A percentile compares a stretch with the other conserved stretches of the same genome.
These are phyloP conservation scores for Selaginella tamariscina DNA, from an alignment of 75 land plant species.

Conservation along the genomic window DNA sequence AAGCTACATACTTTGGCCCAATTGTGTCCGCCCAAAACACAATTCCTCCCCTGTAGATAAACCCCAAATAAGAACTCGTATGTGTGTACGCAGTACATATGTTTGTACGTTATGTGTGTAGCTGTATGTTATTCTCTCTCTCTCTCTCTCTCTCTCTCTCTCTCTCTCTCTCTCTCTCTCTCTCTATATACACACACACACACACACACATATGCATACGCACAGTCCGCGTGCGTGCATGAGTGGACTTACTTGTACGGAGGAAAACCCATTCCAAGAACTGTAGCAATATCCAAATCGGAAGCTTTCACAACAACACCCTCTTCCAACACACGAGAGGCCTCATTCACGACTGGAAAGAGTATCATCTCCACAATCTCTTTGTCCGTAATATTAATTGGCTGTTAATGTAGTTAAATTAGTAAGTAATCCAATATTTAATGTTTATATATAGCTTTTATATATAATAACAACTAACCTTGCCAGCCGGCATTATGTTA, in stretches of 20 bases:
- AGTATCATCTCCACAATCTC: conserved; percentile 91
- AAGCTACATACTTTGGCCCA: conserved; percentile 24
- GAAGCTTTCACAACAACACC: conserved; percentile 75
- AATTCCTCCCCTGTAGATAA: conserved; percentile 30
- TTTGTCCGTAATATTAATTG: conserved; percentile 42
- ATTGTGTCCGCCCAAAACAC: conserved; percentile 36
- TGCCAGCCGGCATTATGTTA: conserved; percentile 38
- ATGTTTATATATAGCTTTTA: background rate
- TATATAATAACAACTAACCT: conserved; percentile 25
- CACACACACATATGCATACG: background rate
- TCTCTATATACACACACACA: too few species aligned
- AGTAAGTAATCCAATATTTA: background rate
- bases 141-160: background rate
- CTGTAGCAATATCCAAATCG: conserved; percentile 59
- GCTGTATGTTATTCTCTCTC: background rate
- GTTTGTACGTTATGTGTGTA: background rate
- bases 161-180: background rate
- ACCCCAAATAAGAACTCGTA: background rate
- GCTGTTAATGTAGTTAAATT: conserved; percentile 25
- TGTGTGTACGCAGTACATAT: background rate
- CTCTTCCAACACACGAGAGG: conserved; percentile 73
- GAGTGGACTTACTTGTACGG: conserved; percentile 51
- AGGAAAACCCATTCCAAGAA: conserved; percentile 93
- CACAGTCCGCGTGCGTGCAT: background rate
- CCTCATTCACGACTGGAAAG: conserved; percentile 92